These are phyloP conservation scores for Teunomyces funiuensis DNA, from an alignment of 805 yeast species.

Conservation along the genomic window DNA sequence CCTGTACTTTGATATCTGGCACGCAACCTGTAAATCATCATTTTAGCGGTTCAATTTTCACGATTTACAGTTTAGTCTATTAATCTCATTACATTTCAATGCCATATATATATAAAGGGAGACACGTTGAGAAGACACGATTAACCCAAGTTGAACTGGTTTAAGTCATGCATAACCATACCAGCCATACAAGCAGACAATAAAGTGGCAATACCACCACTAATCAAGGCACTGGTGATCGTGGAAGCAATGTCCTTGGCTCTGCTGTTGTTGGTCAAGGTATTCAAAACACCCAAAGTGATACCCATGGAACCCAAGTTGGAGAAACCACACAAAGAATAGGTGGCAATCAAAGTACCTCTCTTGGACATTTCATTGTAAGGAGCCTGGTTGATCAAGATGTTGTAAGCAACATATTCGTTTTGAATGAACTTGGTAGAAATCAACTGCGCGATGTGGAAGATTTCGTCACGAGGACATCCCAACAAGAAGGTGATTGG, in stretches of 20 bases:
- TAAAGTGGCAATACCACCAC: constrained; percentile 55
- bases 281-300: constrained; percentile 58
- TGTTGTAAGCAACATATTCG: constrained; percentile 55
- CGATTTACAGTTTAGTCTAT: neutral
- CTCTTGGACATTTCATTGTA: constrained; percentile 49
- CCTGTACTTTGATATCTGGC: too few species aligned
- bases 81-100: neutral
- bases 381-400: constrained; percentile 41
- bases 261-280: constrained; percentile 51
- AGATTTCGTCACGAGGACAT: constrained; percentile 51
- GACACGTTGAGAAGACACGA: neutral
- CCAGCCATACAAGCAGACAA: constrained; percentile 61
- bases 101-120: neutral
- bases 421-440: constrained; percentile 61
- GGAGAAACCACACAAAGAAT: constrained; percentile 62
- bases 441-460: constrained; percentile 50
- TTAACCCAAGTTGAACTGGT: constrained; percentile 13
- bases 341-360: constrained; percentile 57
- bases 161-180: constrained; percentile 56
- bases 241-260: constrained; percentile 47
- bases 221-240: constrained; percentile 48
- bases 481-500: constrained; percentile 63
- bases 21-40: neutral
- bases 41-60: too few species aligned
- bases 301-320: constrained; percentile 63